Evolutionary conservation across 2,329 filamentous ascomycete genomes (phyloP).

Genomic region (Claviceps lovelessii): DNA sequence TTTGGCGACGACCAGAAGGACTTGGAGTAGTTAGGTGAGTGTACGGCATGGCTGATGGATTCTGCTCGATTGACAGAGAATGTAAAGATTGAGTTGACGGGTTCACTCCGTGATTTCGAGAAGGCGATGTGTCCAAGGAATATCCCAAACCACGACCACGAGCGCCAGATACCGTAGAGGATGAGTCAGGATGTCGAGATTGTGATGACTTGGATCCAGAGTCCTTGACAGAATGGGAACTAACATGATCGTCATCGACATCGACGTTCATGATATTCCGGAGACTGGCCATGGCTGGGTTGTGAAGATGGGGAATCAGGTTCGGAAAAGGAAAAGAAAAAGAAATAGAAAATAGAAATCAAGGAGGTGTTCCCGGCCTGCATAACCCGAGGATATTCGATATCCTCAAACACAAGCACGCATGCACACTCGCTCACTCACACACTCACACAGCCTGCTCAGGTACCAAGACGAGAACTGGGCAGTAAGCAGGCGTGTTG

Average conservation of each 20-base stretch:
- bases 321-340: not conserved
- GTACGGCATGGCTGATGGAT: constrained; percentile 13
- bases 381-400: constrained; percentile 1
- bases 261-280: constrained; percentile 43
- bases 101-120: constrained; percentile 22
- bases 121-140: constrained; percentile 16
- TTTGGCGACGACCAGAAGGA: constrained; percentile 22
- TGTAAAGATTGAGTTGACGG: constrained; percentile 17
- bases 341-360: not conserved
- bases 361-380: constrained; percentile 1
- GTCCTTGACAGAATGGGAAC: constrained; percentile 28
- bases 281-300: constrained; percentile 37
- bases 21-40: constrained; percentile 12
- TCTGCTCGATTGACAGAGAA: constrained; percentile 12
- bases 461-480: constrained; percentile 12
- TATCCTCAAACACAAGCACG: constrained; percentile 4
- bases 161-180: constrained; percentile 20
- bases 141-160: constrained; percentile 7
- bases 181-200: constrained; percentile 16
- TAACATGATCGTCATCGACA: constrained; percentile 33
- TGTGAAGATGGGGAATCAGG: constrained; percentile 24
- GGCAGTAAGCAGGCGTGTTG: constrained; percentile 4
- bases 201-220: constrained; percentile 20
- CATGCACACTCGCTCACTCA: not conserved
- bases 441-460: constrained; percentile 26